Percentiles rank a stretch among this genome's conserved stretches.
phyloP scores from a whole-genome alignment of 106 monocot genomes.

The Dendrobium huoshanense region DNA sequence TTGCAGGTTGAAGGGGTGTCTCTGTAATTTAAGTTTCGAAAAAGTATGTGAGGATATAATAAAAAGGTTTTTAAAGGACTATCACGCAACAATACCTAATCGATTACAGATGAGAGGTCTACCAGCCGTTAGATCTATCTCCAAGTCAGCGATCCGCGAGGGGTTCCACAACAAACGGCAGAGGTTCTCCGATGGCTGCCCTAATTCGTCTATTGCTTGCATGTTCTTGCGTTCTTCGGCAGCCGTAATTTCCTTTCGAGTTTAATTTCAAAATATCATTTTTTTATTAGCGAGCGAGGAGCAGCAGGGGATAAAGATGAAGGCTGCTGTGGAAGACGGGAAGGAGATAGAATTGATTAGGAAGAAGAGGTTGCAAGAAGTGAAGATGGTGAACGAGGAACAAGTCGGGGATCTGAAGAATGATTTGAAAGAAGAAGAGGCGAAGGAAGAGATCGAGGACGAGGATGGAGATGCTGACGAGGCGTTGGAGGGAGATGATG shows the following conservation, averaged over 20 bases:
- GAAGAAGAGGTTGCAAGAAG: background rate
- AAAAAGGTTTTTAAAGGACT: no score
- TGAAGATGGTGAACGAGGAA: constrained; percentile 6
- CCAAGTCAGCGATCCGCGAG: background rate
- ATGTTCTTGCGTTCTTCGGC: background rate
- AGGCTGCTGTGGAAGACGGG: background rate
- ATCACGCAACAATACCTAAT: no score
- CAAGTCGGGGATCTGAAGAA: background rate
- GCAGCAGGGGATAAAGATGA: background rate
- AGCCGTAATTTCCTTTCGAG: background rate
- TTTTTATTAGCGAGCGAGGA: background rate
- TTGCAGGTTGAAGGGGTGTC: no score
- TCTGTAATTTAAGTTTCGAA: no score
- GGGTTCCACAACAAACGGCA: background rate
- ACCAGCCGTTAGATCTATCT: no score
- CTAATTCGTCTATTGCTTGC: background rate
- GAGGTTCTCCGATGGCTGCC: background rate
- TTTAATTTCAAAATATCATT: background rate
- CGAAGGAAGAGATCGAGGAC: background rate
- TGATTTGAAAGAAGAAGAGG: background rate
- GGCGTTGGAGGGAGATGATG: background rate
- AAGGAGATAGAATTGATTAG: constrained; percentile 1
- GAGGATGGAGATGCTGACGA: background rate
- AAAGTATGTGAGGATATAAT: no score
- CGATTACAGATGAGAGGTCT: no score